Evolutionary conservation across 768 basidiomycete genomes (phyloP).

Genomic region (Tubosaeta sp.): DNA sequence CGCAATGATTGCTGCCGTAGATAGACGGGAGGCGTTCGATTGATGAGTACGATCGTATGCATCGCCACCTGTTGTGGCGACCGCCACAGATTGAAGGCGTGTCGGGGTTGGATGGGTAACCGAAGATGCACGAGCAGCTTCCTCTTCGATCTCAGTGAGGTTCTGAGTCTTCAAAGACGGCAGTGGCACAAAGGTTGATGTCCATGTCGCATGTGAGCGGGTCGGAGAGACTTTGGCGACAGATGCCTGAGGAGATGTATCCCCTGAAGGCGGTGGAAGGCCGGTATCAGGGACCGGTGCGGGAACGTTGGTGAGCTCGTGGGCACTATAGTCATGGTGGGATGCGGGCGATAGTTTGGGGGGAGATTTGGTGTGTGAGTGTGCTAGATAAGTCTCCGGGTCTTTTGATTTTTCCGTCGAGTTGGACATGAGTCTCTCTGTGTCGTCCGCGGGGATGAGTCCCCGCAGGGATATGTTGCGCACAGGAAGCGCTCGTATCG

Average conservation of each 20-base stretch:
- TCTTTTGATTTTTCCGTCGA: slow-evolving; percentile 1
- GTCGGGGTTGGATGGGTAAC: slow-evolving; percentile 4
- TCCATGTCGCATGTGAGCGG: slow-evolving; percentile 12
- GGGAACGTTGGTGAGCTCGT: slow-evolving; percentile 29
- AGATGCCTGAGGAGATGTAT: slow-evolving; percentile 17
- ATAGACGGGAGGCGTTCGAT: slow-evolving; percentile 32
- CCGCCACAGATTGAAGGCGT: background rate
- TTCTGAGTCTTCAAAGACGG: slow-evolving; percentile 26
- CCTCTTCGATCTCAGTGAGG: slow-evolving; percentile 20
- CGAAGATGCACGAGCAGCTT: slow-evolving; percentile 10
- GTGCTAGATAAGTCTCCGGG: background rate
- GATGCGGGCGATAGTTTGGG: slow-evolving; percentile 11
- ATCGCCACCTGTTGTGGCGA: background rate
- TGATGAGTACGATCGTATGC: slow-evolving; percentile 9
- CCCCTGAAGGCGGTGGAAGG: slow-evolving; percentile 23
- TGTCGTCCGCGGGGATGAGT: slow-evolving; percentile 14
- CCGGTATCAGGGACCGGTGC: slow-evolving; percentile 30
- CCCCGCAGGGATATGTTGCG: slow-evolving; percentile 12
- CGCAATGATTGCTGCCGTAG: slow-evolving; percentile 47
- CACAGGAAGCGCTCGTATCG: background rate
- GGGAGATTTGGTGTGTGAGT: slow-evolving; percentile 1
- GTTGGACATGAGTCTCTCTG: slow-evolving; percentile 18
- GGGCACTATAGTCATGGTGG: slow-evolving; percentile 23
- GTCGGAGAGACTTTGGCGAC: slow-evolving; percentile 15
- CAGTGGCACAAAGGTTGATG: slow-evolving; percentile 25